phyloP scores from a whole-genome alignment of 2,329 filamentous ascomycete species.

The Aspergillus proliferans region DNA sequence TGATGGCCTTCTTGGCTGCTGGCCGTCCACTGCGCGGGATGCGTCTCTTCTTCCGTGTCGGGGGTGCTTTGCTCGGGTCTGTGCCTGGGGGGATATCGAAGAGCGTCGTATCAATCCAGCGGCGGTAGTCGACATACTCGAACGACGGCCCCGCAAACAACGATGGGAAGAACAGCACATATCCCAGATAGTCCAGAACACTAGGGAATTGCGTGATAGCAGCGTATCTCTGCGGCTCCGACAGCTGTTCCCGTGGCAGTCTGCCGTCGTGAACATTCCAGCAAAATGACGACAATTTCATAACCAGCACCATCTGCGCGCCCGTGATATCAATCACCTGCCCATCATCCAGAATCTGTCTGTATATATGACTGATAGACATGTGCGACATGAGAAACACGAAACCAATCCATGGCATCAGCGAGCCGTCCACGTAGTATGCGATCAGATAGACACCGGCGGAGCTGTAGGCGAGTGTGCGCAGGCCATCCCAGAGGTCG shows the following conservation, averaged over 20 bases:
- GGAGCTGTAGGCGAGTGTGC: slow-evolving; percentile 73
- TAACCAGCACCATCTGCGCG: slow-evolving; percentile 95
- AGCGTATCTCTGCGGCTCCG: slow-evolving; percentile 77
- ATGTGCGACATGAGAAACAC: slow-evolving; percentile 92
- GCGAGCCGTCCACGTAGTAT: slow-evolving; percentile 72
- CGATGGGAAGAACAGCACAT: slow-evolving; percentile 91
- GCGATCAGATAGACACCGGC: slow-evolving; percentile 77
- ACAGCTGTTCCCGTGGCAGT: slow-evolving; percentile 70
- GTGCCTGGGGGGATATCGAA: slow-evolving; percentile 76
- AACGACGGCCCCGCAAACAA: slow-evolving; percentile 87
- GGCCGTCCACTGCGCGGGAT: slow-evolving; percentile 88
- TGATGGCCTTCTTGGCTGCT: slow-evolving; percentile 66
- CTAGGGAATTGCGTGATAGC: slow-evolving; percentile 68
- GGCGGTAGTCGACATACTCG: slow-evolving; percentile 86
- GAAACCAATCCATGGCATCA: slow-evolving; percentile 98
- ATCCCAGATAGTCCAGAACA: slow-evolving; percentile 76
- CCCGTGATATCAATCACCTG: slow-evolving; percentile 76
- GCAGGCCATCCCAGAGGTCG: slow-evolving; percentile 79
- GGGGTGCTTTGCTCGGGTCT: slow-evolving; percentile 79
- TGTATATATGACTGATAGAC: slow-evolving; percentile 79
- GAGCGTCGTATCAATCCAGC: slow-evolving; percentile 91
- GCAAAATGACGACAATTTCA: slow-evolving; percentile 94
- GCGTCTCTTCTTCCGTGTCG: slow-evolving; percentile 80
- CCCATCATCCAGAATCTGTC: slow-evolving; percentile 64
- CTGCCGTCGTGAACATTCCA: slow-evolving; percentile 96